Base-by-base conservation (phyloP, 768 basidiomycete genomes). In the Peribolospora kevripleyi region DNA sequence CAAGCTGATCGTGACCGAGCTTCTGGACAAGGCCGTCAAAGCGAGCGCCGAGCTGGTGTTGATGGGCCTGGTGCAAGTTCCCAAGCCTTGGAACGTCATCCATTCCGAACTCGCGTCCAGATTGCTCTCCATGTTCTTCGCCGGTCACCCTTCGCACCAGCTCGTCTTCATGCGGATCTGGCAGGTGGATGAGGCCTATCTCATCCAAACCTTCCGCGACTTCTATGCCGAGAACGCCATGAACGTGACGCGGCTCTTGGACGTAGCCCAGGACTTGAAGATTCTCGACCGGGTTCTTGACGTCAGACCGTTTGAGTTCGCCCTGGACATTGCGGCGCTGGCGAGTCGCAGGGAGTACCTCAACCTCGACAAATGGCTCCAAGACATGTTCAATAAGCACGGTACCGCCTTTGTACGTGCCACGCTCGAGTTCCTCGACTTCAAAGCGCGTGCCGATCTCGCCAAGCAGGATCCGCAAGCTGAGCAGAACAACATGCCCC, bases 131-230 rank as follows among this genome's bases (percentile, higher is more conserved):
- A 83, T 86, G 78, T 95, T 95, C 70, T 73, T 95, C 46, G 80
- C 79, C 14, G 84, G 86, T 11, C 84, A 90, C 63, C 87, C 88
- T 7, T 88, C 88, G 61, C 87, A 93, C 62, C 86, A 93, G 61
- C 76, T 98, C 7, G 88, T 95, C 55, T 95, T 97, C 71, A 87
- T 91, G 78, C 77, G 87, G 50, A 79, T 98, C 54, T 90, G 85
- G 82, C 84, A 90, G 63, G 81, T 84, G 47, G 78, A 87, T 63
- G 84, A 83, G 0, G 71, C 78, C 0, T 84, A 88, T 66, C 75
- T 97, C 52, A 80, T 86, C 4, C 75, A 79, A 55, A 85, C 86
- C 6, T 82, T 97, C 68, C 77, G 81, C 40, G 84, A 87, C 59
- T 90, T 87, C 65, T 93, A 97, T 67, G 76, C 81, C 50, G 86